phyloP scores from a whole-genome alignment of 305 asterid genomes.

The Fraxinus latifolia region DNA sequence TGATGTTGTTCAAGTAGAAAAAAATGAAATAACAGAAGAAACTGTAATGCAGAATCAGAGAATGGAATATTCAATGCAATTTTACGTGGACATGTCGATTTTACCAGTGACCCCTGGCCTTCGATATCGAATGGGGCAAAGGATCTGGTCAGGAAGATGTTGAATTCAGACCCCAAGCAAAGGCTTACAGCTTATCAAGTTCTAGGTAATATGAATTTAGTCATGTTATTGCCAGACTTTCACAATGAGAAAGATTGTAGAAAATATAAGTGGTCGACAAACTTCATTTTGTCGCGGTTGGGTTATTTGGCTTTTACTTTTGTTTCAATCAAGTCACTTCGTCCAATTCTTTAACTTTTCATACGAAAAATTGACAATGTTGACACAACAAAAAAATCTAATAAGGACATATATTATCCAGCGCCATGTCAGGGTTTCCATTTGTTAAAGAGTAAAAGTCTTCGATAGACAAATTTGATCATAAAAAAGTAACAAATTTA shows the following conservation, averaged over 20 bases:
- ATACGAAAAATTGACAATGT: not conserved
- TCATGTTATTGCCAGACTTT: not conserved
- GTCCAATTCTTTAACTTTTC: too few species aligned
- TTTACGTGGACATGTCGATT: not conserved
- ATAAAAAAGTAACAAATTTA: too few species aligned
- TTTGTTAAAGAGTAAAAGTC: too few species aligned
- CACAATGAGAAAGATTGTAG: not conserved
- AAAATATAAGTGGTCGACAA: not conserved
- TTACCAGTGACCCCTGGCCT: not conserved
- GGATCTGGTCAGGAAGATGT: not conserved
- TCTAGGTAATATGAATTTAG: not conserved
- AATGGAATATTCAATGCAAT: constrained; percentile 49
- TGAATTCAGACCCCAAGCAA: not conserved
- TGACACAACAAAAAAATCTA: not conserved
- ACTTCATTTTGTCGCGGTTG: not conserved
- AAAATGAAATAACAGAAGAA: not conserved
- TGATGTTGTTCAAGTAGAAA: not conserved
- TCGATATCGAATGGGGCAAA: not conserved
- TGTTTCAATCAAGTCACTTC: too few species aligned
- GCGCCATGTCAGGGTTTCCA: too few species aligned
- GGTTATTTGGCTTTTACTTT: not conserved
- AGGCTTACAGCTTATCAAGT: not conserved
- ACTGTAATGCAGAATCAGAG: constrained; percentile 34
- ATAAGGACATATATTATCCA: too few species aligned
- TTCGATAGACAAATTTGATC: not conserved